A percentile compares a stretch with the other conserved stretches of the same genome.
These are phyloP conservation scores for Inga laurina DNA, from an alignment of 306 rosid genomes.

Conservation along the genomic window DNA sequence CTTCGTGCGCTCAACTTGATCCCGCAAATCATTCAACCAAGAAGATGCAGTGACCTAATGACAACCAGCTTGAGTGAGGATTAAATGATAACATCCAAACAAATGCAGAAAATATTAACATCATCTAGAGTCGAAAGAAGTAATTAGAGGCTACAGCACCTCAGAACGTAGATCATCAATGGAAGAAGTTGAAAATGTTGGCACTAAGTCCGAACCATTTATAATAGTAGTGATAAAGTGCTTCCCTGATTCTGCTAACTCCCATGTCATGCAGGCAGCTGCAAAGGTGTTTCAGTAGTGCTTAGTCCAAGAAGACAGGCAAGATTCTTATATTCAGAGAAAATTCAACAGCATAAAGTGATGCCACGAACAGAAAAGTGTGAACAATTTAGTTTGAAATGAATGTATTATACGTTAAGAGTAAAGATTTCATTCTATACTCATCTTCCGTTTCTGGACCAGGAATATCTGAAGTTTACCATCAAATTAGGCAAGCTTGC, in stretches of 20 bases:
- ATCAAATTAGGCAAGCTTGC: constrained; percentile 14
- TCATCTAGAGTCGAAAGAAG: constrained; percentile 8
- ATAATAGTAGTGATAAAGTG: constrained; percentile 85
- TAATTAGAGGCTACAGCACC: constrained; percentile 44
- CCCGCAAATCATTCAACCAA: constrained; percentile 92
- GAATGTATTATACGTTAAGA: constrained; percentile 7
- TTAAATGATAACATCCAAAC: not conserved
- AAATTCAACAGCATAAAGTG: constrained; percentile 11
- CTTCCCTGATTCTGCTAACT: constrained; percentile 97
- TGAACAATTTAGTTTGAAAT: constrained; percentile 6
- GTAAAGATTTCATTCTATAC: not conserved
- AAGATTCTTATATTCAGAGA: constrained; percentile 6
- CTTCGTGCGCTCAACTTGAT: constrained; percentile 86
- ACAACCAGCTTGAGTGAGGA: constrained; percentile 24
- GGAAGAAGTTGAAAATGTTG: constrained; percentile 93
- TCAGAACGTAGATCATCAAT: constrained; percentile 90
- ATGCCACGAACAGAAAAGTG: constrained; percentile 5
- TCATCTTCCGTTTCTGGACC: not conserved
- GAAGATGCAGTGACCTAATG: constrained; percentile 88
- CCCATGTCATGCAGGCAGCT: constrained; percentile 99
- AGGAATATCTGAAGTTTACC: constrained; percentile 4
- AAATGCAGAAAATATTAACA: not conserved
- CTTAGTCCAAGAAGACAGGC: constrained; percentile 10
- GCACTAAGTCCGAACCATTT: constrained; percentile 93
- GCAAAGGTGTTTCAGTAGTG: constrained; percentile 31